phyloP scores from a whole-genome alignment of 441 rosid species.

The Caryocar brasiliense region DNA sequence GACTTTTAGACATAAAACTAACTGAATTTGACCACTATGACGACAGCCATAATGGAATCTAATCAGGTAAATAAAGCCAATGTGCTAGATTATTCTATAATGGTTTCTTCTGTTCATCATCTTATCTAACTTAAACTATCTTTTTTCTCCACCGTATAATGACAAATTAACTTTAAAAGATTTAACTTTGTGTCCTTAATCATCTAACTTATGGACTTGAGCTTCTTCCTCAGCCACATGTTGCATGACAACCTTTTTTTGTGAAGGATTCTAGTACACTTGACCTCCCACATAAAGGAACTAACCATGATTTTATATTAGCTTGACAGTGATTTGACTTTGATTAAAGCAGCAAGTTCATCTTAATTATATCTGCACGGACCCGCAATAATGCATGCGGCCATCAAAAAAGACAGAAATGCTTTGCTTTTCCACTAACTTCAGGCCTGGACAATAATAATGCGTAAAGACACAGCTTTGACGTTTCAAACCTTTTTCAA shows the following conservation, averaged over 20 bases:
- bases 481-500: too few relatives aligned
- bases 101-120: not conserved
- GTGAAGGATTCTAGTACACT: conserved; percentile 18
- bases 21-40: conserved; percentile 5
- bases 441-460: too few relatives aligned
- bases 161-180: conserved; percentile 10
- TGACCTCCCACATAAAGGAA: conserved; percentile 17
- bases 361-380: conserved; percentile 17
- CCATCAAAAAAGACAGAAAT: conserved; percentile 11
- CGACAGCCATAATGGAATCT: not conserved
- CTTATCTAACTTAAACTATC: conserved; percentile 4
- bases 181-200: conserved; percentile 1
- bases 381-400: conserved; percentile 21
- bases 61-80: not conserved
- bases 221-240: conserved; percentile 12
- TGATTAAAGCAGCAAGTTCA: conserved; percentile 18
- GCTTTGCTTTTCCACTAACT: too few relatives aligned
- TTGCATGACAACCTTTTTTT: conserved; percentile 17
- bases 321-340: conserved; percentile 27
- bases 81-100: conserved; percentile 1
- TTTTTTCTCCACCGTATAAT: not conserved
- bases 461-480: too few relatives aligned
- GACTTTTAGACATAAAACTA: conserved; percentile 1
- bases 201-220: conserved; percentile 5
- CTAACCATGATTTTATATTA: conserved; percentile 15